Conservation (phyloP, 768 basidiomycete species). For the Boletus reticulatus region DNA sequence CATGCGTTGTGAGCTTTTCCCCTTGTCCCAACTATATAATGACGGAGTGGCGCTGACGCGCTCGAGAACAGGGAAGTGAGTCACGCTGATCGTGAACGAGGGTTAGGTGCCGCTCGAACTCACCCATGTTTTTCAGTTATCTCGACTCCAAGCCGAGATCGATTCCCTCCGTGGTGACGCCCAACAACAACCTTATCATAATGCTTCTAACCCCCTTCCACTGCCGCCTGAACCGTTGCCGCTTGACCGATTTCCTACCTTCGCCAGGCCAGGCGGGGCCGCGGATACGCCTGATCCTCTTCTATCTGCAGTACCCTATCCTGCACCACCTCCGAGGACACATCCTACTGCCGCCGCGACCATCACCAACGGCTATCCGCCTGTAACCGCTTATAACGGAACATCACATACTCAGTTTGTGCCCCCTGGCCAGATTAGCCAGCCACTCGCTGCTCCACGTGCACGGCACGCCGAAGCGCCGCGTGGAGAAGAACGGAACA, state of each 20-base stretch:
- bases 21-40: conserved; percentile 2
- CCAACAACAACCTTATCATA: conserved; percentile 26
- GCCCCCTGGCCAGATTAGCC: conserved; percentile 9
- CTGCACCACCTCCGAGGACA: conserved; percentile 25
- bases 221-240: conserved; percentile 54
- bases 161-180: conserved; percentile 34
- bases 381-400: conserved; percentile 5
- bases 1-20: conserved; percentile 25
- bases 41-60: conserved; percentile 10
- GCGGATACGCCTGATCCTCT: conserved; percentile 20
- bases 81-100: conserved; percentile 6
- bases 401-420: conserved; percentile 15
- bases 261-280: conserved; percentile 34
- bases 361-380: conserved; percentile 13
- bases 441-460: conserved; percentile 19
- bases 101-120: conserved; percentile 12
- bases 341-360: conserved; percentile 4
- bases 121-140: conserved; percentile 27
- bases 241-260: conserved; percentile 42
- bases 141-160: conserved; percentile 35
- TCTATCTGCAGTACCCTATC: conserved; percentile 24
- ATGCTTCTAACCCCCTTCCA: conserved; percentile 50
- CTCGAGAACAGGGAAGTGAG: conserved; percentile 28
- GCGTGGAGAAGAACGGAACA: conserved; percentile 22
- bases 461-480: conserved; percentile 22